phyloP scores from a whole-genome alignment of 768 basidiomycete species.

The Phlebiopsis flavidoalba region DNA sequence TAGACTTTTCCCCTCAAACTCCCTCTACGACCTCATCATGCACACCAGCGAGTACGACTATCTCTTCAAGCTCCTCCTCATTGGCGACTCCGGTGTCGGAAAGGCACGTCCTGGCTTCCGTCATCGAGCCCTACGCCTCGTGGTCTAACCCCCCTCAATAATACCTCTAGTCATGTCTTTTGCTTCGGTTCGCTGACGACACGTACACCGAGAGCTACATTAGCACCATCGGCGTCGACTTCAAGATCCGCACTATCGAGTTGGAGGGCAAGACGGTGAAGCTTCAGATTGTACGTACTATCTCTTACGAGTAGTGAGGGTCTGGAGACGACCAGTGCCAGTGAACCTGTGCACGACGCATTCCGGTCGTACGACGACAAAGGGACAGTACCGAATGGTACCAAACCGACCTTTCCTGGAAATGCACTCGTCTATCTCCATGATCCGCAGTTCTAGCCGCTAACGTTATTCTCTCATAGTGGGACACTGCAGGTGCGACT shows the following conservation, averaged over 20 bases:
- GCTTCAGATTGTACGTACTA: slow-evolving; percentile 83
- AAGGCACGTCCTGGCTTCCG: slow-evolving; percentile 46
- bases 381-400: background rate
- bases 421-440: background rate
- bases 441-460: slow-evolving; percentile 17
- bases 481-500: slow-evolving; percentile 89
- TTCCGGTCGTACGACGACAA: too few species aligned
- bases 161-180: slow-evolving; percentile 76
- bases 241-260: slow-evolving; percentile 98
- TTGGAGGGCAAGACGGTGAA: slow-evolving; percentile 98
- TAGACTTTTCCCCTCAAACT: background rate
- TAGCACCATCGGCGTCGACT: slow-evolving; percentile 96
- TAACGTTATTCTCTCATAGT: slow-evolving; percentile 42
- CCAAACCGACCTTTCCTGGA: background rate
- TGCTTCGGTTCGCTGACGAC: slow-evolving; percentile 91
- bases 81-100: slow-evolving; percentile 93
- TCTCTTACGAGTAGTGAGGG: background rate
- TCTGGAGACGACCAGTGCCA: too few species aligned
- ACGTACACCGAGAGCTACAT: slow-evolving; percentile 98
- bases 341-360: too few species aligned
- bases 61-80: slow-evolving; percentile 93
- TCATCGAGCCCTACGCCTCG: slow-evolving; percentile 17
- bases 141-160: slow-evolving; percentile 2
- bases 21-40: slow-evolving; percentile 41
- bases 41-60: slow-evolving; percentile 94